Base-by-base conservation (phyloP, 805 yeast genomes). In the Candida parachauliodes region DNA sequence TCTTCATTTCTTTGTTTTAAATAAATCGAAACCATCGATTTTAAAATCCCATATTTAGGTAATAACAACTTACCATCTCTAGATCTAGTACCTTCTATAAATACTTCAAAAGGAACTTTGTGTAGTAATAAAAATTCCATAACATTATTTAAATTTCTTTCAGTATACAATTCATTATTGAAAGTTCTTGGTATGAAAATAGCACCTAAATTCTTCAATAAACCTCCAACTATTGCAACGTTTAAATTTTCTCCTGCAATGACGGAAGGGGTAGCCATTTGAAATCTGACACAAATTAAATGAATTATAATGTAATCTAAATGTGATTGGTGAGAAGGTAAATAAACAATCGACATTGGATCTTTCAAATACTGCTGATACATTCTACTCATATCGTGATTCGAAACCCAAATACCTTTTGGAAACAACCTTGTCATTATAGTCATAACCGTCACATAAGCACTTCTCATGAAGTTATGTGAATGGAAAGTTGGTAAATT, bases 171-270 rank as follows among this genome's bases (percentile, higher is more conserved):
- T 53, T 60, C 72, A 42, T 64, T 62, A 42, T 63, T 65, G 46
- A 68, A 67, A 9, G 66, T 59, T 30, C 84, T 62, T 37, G 79
- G 70, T 47, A 78, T 78, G 60, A 69, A 78, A 45, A 77, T 68
- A 12, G 80, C 83, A 2, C 84, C 84, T 36, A 68, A 50, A 20
- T 55, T 67, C 39, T 74, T 69, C 45, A 78, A 57, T 36, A 74
- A 56, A 7, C 60, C 57, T 4, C 81, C 81, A 32, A 78, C 65
- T 5, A 77, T 57, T 1, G 81, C 75, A 31, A 78, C 77, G 47
- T 79, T 77, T 49, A 78, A 68, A 51, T 78, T 78, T 34, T 78
- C 83, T n/a, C 84, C 84, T 1, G 84, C 83, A 25, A 78, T 74
- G 5, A 78, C 81, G 4, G 71, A 56, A 1, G 84, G 84, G 8